Percentiles rank a stretch among this genome's conserved stretches.
These are phyloP conservation scores for Madurella fahalii DNA, from an alignment of 2,329 filamentous ascomycete genomes.

Conservation along the genomic window DNA sequence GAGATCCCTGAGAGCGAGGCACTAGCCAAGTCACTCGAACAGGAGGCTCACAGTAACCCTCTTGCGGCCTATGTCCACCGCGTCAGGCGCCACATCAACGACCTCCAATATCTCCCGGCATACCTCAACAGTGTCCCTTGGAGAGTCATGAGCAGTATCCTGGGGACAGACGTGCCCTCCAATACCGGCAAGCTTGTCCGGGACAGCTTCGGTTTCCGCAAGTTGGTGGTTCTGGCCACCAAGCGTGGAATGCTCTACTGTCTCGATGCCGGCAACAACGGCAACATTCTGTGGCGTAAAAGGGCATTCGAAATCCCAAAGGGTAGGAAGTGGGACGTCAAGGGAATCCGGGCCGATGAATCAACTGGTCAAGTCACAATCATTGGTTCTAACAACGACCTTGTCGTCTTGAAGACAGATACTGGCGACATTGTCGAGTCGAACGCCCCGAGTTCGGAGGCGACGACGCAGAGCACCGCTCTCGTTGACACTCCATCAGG, in stretches of 20 bases:
- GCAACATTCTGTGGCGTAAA: slow-evolving; percentile 70
- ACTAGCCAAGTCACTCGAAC: slow-evolving; percentile 74
- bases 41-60: slow-evolving; percentile 79
- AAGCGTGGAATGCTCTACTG: slow-evolving; percentile 74
- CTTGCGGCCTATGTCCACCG: slow-evolving; percentile 83
- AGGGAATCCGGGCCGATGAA: slow-evolving; percentile 61
- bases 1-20: slow-evolving; percentile 70
- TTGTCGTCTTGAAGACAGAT: slow-evolving; percentile 51
- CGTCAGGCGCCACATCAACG: slow-evolving; percentile 73
- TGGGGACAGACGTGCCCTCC: slow-evolving; percentile 50
- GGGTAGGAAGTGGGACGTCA: slow-evolving; percentile 60
- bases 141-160: slow-evolving; percentile 61
- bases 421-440: slow-evolving; percentile 50
- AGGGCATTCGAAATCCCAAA: slow-evolving; percentile 56
- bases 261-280: slow-evolving; percentile 70
- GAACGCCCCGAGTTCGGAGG: slow-evolving; percentile 37
- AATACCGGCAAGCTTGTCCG: slow-evolving; percentile 49
- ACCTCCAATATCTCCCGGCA: slow-evolving; percentile 70
- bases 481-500: slow-evolving; percentile 50
- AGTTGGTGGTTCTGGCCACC: slow-evolving; percentile 77
- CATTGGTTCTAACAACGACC: slow-evolving; percentile 58
- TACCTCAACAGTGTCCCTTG: slow-evolving; percentile 67
- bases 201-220: slow-evolving; percentile 84
- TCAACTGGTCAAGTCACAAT: slow-evolving; percentile 53
- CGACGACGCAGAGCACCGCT: slow-evolving; percentile 44